phyloP scores from a whole-genome alignment of 2,329 filamentous ascomycete species.

The Colletotrichum gigasporum region DNA sequence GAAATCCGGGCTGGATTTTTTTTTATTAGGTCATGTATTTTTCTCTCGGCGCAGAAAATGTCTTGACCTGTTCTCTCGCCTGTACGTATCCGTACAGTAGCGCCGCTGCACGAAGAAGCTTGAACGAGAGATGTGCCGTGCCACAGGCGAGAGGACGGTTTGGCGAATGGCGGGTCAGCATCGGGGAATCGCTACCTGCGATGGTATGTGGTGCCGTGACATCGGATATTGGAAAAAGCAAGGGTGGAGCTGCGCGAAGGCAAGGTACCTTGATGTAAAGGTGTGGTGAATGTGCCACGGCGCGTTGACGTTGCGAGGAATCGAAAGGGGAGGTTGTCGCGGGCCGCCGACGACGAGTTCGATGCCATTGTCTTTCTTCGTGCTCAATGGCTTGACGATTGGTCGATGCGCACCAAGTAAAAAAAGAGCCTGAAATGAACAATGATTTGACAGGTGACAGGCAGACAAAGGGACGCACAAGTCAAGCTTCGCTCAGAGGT shows the following conservation, averaged over 20 bases:
- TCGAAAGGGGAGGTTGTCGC: neutral
- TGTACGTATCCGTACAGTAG: slow-evolving; percentile 7
- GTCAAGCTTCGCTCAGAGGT: neutral
- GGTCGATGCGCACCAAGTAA: no score
- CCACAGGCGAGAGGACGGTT: neutral
- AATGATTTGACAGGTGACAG: neutral
- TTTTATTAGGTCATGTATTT: slow-evolving; percentile 6
- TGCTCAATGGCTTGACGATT: no score
- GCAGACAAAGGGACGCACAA: neutral
- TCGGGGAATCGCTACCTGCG: slow-evolving; percentile 24
- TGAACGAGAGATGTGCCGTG: slow-evolving; percentile 6
- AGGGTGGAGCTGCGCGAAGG: slow-evolving; percentile 13
- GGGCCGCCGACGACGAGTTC: no score
- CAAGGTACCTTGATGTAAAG: no score
- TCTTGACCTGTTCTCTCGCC: slow-evolving; percentile 1
- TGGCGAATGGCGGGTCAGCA: neutral
- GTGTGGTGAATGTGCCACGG: slow-evolving; percentile 1
- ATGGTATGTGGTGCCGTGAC: slow-evolving; percentile 19
- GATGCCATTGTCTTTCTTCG: neutral
- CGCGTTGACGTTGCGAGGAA: neutral
- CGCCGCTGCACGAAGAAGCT: slow-evolving; percentile 18
- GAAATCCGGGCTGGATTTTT: neutral
- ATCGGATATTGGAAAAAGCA: slow-evolving; percentile 29
- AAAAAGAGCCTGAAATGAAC: no score
- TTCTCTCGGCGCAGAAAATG: neutral